Percentiles rank a stretch among this genome's conserved stretches.
These are phyloP conservation scores for Xylaria grammica DNA, from an alignment of 495 filamentous ascomycete species.

Conservation along the genomic window DNA sequence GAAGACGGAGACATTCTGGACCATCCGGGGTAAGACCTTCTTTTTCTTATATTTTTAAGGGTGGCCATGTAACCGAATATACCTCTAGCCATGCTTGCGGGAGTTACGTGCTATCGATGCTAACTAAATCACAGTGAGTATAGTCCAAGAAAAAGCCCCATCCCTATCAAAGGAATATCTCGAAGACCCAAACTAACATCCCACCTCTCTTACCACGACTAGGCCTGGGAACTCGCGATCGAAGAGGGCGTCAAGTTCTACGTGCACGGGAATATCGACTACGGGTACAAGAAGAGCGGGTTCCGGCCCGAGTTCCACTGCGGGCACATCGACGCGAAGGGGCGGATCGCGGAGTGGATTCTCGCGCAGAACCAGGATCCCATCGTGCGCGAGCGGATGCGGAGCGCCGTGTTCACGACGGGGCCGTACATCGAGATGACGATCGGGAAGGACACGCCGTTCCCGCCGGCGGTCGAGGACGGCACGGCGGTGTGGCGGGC, in stretches of 20 bases:
- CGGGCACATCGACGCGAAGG: conserved; percentile 63
- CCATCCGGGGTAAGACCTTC: conserved; percentile 42
- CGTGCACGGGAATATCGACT: conserved; percentile 58
- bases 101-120: background rate
- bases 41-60: background rate
- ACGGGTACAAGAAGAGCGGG: conserved; percentile 49
- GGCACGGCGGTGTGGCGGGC: conserved; percentile 51
- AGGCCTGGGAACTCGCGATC: conserved; percentile 58
- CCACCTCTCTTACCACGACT: background rate
- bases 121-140: conserved; percentile 10
- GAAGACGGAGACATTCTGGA: conserved; percentile 60
- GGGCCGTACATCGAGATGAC: conserved; percentile 62
- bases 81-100: background rate
- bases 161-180: conserved; percentile 8
- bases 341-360: conserved; percentile 58
- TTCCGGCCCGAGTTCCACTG: conserved; percentile 50
- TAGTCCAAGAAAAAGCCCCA: background rate
- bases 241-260: conserved; percentile 57
- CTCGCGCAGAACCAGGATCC: conserved; percentile 43
- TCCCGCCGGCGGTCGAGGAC: conserved; percentile 44
- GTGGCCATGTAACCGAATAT: background rate
- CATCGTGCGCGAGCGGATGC: conserved; percentile 41
- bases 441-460: conserved; percentile 41
- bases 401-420: conserved; percentile 55
- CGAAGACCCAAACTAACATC: no score